Base-by-base conservation (phyloP, 768 basidiomycete genomes). In the Lyophyllum decastes region DNA sequence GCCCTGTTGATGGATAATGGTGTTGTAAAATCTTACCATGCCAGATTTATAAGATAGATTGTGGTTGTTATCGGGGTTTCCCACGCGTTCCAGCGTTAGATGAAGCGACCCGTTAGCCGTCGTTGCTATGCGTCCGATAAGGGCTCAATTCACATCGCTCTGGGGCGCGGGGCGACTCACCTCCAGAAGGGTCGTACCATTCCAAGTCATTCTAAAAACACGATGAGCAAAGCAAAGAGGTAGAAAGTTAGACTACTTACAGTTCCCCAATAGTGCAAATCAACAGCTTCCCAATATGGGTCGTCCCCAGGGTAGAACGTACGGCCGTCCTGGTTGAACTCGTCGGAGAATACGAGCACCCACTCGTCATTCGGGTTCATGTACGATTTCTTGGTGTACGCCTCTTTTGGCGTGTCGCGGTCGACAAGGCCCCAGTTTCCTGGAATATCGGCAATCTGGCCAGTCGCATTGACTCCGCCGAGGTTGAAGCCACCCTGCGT, bases 241-340 rank as follows among this genome's bases (percentile, higher is more conserved):
- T n/a, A 30, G 30, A 25, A 35, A 35, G 9, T 22, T 43, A 21
- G 21, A n/a, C 10, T 41, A 17, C 85, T 64, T 55, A 75, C 77
- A 52, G 80, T 81, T 49, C 81, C 81, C 86, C 88, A 88, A 67
- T 91, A 92, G 68, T 89, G 87, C 9, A 87, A 51, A 67, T 81
- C 86, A 3, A 79, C 77, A 6, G 82, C 84, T 57, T 80, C 78
- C 79, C 80, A 88, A 64, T 82, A 87, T 2, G 86, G 86, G 68
- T 86, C 86, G 58, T 86, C 85, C 2, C 85, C 90, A 2, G 85
- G 80, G 70, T 85, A 87, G 67, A 90, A 90, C 7, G 83, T 77
- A 11, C 89, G 75, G 0, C 90, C 91, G 2, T 89, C 88, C 22
- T 67, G 69, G 57, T 93, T 84, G 70, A 94, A 94, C 75, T 94